Percentiles rank a stretch among this genome's conserved stretches.
These are phyloP conservation scores for Pleurotus ostreatus DNA, from an alignment of 768 basidiomycete genomes.

Conservation along the genomic window DNA sequence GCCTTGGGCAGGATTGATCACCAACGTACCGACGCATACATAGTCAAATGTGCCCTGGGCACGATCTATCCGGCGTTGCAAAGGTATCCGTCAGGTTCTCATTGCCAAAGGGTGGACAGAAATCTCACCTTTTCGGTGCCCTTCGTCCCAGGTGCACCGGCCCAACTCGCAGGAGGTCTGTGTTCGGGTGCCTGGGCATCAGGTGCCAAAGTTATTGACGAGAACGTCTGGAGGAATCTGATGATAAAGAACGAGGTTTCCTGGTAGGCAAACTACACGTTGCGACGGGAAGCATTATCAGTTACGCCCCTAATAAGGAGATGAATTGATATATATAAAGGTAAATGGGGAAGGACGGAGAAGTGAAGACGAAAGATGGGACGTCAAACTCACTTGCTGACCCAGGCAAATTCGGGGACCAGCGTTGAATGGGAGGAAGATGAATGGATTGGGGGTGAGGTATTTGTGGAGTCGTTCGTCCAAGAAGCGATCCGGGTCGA, in stretches of 20 bases:
- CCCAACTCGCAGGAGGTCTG: slow-evolving; percentile 41
- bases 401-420: slow-evolving; percentile 34
- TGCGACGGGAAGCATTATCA: no score
- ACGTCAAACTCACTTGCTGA: slow-evolving; percentile 28
- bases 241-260: slow-evolving; percentile 54
- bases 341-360: background rate
- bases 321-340: no score
- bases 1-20: background rate
- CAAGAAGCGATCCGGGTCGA: slow-evolving; percentile 56
- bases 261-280: slow-evolving; percentile 44
- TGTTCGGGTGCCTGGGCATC: slow-evolving; percentile 38
- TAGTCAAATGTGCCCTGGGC: slow-evolving; percentile 47
- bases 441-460: slow-evolving; percentile 38
- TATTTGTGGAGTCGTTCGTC: slow-evolving; percentile 49
- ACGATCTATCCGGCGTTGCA: slow-evolving; percentile 8
- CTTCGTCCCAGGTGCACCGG: slow-evolving; percentile 26
- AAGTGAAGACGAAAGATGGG: background rate
- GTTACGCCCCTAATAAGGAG: no score
- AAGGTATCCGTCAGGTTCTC: slow-evolving; percentile 40
- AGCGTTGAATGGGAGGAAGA: slow-evolving; percentile 38
- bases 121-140: slow-evolving; percentile 32
- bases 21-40: slow-evolving; percentile 39
- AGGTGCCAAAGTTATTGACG: slow-evolving; percentile 35
- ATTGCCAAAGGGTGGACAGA: slow-evolving; percentile 18
- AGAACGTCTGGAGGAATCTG: slow-evolving; percentile 47